These are phyloP conservation scores for Mycena galericulata DNA, from an alignment of 768 basidiomycete species.

Conservation along the genomic window DNA sequence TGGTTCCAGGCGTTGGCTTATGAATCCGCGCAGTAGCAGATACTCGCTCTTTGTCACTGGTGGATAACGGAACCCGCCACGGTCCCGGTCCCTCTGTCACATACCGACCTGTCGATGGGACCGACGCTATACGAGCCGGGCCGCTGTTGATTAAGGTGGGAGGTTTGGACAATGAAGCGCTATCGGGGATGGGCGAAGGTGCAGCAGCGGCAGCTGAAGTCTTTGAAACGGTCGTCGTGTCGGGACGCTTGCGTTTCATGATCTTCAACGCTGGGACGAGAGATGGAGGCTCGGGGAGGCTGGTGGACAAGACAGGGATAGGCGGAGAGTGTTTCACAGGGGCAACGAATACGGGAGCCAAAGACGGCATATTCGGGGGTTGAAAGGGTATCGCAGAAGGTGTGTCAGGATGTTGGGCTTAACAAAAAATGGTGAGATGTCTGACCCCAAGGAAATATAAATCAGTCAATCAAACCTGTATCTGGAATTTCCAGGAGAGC, in stretches of 20 bases:
- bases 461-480: slow-evolving; percentile 15
- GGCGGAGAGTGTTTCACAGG: slow-evolving; percentile 21
- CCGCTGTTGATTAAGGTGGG: neutral
- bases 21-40: neutral
- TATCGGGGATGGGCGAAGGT: neutral
- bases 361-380: slow-evolving; percentile 4
- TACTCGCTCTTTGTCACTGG: slow-evolving; percentile 6
- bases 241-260: slow-evolving; percentile 53
- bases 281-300: slow-evolving; percentile 45
- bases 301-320: slow-evolving; percentile 24
- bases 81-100: slow-evolving; percentile 45
- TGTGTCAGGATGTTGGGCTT: slow-evolving; percentile 1
- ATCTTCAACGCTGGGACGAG: slow-evolving; percentile 60
- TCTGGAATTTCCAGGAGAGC: neutral
- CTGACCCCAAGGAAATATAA: neutral
- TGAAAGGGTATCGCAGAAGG: slow-evolving; percentile 9
- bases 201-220: neutral
- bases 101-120: slow-evolving; percentile 19
- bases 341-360: slow-evolving; percentile 29
- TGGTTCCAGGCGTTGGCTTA: slow-evolving; percentile 8
- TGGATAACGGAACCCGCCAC: slow-evolving; percentile 47
- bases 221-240: slow-evolving; percentile 26
- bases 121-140: slow-evolving; percentile 5
- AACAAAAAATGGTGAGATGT: neutral
- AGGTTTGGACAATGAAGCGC: neutral